Evolutionary conservation across 2,329 filamentous ascomycete species (phyloP).

Genomic region (Pezicula radicicola): DNA sequence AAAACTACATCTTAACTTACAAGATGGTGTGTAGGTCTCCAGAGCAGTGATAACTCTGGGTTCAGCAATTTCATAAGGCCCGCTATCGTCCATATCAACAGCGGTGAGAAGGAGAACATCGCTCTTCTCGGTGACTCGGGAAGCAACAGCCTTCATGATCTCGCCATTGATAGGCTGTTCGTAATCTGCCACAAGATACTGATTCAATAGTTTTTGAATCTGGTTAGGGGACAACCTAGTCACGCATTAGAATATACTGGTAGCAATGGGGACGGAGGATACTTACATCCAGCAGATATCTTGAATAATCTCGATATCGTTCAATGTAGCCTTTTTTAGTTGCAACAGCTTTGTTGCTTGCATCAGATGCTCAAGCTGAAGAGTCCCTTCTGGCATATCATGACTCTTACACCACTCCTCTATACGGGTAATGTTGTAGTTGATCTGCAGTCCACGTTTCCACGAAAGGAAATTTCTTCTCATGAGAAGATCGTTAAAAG

Average conservation of each 20-base stretch:
- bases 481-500: conserved; percentile 98
- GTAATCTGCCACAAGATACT: conserved; percentile 97
- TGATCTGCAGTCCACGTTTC: conserved; percentile 99
- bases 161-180: conserved; percentile 99
- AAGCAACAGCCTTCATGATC: conserved; percentile 99
- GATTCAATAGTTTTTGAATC: conserved; percentile 97
- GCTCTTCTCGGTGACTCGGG: conserved; percentile 95
- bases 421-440: conserved; percentile 99
- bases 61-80: conserved; percentile 97
- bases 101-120: conserved; percentile 90
- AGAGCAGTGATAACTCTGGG: conserved; percentile 92
- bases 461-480: conserved; percentile 97
- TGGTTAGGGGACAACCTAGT: conserved; percentile 91
- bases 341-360: conserved; percentile 98
- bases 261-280: neutral
- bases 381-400: conserved; percentile 96
- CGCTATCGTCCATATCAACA: conserved; percentile 98
- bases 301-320: conserved; percentile 99
- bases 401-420: conserved; percentile 99
- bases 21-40: conserved; percentile 97
- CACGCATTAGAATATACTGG: conserved; percentile 6
- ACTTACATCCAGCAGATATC: conserved; percentile 99
- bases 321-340: conserved; percentile 97
- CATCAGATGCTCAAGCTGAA: conserved; percentile 98
- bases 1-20: conserved; percentile 50